These are phyloP conservation scores for Corynespora cassiicola DNA, from an alignment of 2,329 filamentous ascomycete species.

Conservation along the genomic window DNA sequence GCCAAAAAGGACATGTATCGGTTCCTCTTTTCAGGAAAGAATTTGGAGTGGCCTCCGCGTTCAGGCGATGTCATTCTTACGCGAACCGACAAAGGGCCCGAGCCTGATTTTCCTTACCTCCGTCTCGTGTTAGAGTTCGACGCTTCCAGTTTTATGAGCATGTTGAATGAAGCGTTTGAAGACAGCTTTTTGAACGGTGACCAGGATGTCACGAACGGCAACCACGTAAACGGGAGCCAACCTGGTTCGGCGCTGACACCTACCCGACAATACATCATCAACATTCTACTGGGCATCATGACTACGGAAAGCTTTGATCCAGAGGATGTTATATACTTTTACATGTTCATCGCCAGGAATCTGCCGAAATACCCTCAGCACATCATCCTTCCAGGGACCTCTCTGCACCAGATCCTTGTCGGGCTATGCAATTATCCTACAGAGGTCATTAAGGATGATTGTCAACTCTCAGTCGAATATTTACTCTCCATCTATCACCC, in stretches of 20 bases:
- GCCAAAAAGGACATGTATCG: conserved; percentile 92
- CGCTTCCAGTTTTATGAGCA: conserved; percentile 89
- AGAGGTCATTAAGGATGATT: conserved; percentile 84
- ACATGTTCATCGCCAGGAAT: conserved; percentile 98
- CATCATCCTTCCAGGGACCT: conserved; percentile 85
- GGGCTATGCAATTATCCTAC: conserved; percentile 87
- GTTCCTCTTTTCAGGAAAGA: conserved; percentile 88
- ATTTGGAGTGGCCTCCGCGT: conserved; percentile 74
- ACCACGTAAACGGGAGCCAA: conserved; percentile 57
- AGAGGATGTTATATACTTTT: conserved; percentile 89
- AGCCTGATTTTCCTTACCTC: conserved; percentile 85
- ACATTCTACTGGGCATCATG: conserved; percentile 91
- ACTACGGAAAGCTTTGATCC: conserved; percentile 74
- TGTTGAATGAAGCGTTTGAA: conserved; percentile 96
- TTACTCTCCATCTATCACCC: conserved; percentile 92
- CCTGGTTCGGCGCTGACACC: conserved; percentile 52
- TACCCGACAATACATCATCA: conserved; percentile 90
- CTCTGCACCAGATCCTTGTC: conserved; percentile 78
- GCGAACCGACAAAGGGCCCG: conserved; percentile 58
- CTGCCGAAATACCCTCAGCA: conserved; percentile 97
- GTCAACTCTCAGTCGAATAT: conserved; percentile 96
- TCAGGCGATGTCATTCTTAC: conserved; percentile 68
- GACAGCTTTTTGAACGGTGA: conserved; percentile 90
- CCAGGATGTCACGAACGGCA: conserved; percentile 66
- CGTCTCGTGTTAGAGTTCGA: conserved; percentile 86